Evolutionary conservation across 2,329 filamentous ascomycete genomes (phyloP), one percentile per base, ranked within the genome.

Genomic region (Conoideocrella luteorostrata): DNA sequence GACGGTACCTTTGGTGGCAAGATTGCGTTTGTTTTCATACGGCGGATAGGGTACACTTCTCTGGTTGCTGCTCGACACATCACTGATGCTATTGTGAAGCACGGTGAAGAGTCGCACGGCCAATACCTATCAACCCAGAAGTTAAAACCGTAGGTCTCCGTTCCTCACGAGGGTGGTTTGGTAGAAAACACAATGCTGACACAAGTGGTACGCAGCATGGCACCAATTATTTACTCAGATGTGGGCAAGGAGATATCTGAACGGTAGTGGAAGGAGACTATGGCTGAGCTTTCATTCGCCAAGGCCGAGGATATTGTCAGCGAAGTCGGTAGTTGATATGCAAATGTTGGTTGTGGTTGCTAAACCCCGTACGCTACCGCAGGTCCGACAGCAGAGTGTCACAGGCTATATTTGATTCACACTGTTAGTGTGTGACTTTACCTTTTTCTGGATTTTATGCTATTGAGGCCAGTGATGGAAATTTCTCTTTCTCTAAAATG

Each of bases 221-320:
- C 45, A 2, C 29, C 45, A 0, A 43, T 48, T 3, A 24, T 52
- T 0, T 52, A 53, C 22, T 47, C 51, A 2, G 35, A 41, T 3
- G 41, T 43, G 15, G 52, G 49, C 12, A 39, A 41, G 3, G 23
- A 35, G 2, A 38, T 45, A 1, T 44, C 41, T 1, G 39, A 42
- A 20, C 41, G 30, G 6, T 35, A 51, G 23, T 53, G 50, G 52
- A 43, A 46, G 7, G 50, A 53, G 36, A 54, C 45, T 4, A 34
- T 50, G 45, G 15, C 43, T 9, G 48, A 54, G 18, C 41, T 54
- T 23, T 41, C 49, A 6, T 52, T 52, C 41, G 48, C 50, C 11
- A 35, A 36, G 3, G 33, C 41, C 18, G 37, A 49, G 21, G 21
- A 38, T 11, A 29, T 47, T 7, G 40, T 45, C 23, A 28, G 18